Evolutionary conservation across 1,284 basidiomycete genomes (phyloP).

Genomic region (Schizophyllum commune): DNA sequence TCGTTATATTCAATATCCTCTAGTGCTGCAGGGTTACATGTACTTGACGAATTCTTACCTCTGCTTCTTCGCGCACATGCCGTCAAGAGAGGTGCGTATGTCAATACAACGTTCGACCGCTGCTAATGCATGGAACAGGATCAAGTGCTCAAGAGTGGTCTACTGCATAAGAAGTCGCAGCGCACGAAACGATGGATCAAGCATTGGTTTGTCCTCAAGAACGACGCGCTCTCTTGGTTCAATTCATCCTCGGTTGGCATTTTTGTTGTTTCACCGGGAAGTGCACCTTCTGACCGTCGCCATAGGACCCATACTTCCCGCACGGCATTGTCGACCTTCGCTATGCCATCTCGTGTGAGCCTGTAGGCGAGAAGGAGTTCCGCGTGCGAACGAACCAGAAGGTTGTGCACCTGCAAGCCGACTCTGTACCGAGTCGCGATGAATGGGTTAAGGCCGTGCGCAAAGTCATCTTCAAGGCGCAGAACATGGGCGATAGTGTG

Average conservation of each 20-base stretch:
- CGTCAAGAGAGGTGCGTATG: slow-evolving; percentile 63
- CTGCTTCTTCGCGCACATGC: slow-evolving; percentile 97
- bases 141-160: slow-evolving; percentile 82
- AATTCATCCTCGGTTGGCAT: slow-evolving; percentile 75
- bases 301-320: slow-evolving; percentile 91
- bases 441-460: slow-evolving; percentile 93
- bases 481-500: slow-evolving; percentile 93
- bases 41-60: slow-evolving; percentile 89
- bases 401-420: slow-evolving; percentile 64
- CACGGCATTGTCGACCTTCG: slow-evolving; percentile 91
- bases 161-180: slow-evolving; percentile 76
- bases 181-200: slow-evolving; percentile 85
- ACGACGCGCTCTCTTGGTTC: slow-evolving; percentile 92
- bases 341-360: slow-evolving; percentile 85
- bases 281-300: slow-evolving; percentile 2
- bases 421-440: slow-evolving; percentile 74
- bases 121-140: slow-evolving; percentile 41
- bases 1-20: slow-evolving; percentile 2
- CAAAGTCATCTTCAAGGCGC: slow-evolving; percentile 89
- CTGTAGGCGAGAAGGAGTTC: slow-evolving; percentile 65
- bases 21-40: slow-evolving; percentile 94
- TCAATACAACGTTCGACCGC: slow-evolving; percentile 11
- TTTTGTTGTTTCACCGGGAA: slow-evolving; percentile 3
- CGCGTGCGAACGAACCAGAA: slow-evolving; percentile 77
- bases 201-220: slow-evolving; percentile 92